A percentile compares a stretch with the other conserved stretches of the same genome.
These are phyloP conservation scores for Pisolithus thermaeus DNA, from an alignment of 1,284 basidiomycete species.

Conservation along the genomic window DNA sequence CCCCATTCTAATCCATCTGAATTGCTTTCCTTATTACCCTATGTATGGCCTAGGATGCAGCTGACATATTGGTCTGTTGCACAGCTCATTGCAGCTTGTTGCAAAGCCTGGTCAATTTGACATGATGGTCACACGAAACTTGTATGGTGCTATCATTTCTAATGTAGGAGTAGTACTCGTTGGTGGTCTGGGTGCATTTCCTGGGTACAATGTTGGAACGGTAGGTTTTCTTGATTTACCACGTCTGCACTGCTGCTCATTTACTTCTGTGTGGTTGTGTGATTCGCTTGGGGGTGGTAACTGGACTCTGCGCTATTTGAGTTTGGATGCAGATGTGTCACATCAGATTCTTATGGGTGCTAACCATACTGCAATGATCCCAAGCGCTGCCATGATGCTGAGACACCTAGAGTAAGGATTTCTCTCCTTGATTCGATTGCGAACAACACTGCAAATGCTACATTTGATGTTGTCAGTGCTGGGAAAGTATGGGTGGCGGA, in stretches of 20 bases:
- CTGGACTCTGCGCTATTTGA: conserved; percentile 98
- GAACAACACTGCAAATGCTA: conserved; percentile 89
- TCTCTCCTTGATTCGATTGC: conserved; percentile 68
- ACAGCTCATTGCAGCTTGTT: conserved; percentile 96
- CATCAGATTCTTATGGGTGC: conserved; percentile 97
- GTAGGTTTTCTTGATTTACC: conserved; percentile 39
- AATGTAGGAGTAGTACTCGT: conserved; percentile 99
- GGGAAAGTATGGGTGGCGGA: conserved; percentile 89
- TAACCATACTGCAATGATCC: conserved; percentile 95
- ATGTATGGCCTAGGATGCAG: background rate
- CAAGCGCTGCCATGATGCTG: conserved; percentile 98
- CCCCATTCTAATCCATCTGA: background rate
- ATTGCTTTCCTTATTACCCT: background rate
- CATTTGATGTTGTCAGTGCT: conserved; percentile 89
- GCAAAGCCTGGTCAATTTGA: conserved; percentile 94
- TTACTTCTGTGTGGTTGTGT: conserved; percentile 2
- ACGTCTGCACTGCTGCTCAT: background rate
- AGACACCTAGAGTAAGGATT: conserved; percentile 81
- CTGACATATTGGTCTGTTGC: background rate
- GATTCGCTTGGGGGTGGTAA: conserved; percentile 4
- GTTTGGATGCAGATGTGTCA: conserved; percentile 98
- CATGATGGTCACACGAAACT: conserved; percentile 98
- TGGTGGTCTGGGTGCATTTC: conserved; percentile 97
- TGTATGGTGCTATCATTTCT: conserved; percentile 96
- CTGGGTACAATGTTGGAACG: conserved; percentile 96